These are phyloP conservation scores for Mycogone perniciosa DNA, from an alignment of 2,329 filamentous ascomycete species.

Conservation along the genomic window DNA sequence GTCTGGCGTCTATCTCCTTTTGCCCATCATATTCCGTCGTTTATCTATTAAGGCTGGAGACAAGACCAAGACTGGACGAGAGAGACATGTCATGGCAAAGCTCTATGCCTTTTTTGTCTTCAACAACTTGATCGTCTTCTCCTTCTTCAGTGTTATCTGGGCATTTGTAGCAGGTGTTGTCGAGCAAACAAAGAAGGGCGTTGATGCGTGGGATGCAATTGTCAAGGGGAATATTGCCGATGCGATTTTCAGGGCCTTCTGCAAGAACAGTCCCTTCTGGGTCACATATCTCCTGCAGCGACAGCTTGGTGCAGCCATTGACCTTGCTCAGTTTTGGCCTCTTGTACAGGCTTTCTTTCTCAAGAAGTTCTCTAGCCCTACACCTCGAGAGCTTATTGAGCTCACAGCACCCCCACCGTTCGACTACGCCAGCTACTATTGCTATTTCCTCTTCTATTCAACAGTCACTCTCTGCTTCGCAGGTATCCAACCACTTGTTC, in stretches of 20 bases:
- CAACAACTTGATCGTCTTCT: slow-evolving; percentile 94
- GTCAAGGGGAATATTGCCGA: slow-evolving; percentile 54
- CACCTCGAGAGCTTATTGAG: slow-evolving; percentile 85
- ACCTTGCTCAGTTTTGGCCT: slow-evolving; percentile 82
- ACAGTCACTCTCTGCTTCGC: slow-evolving; percentile 84
- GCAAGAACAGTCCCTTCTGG: slow-evolving; percentile 84
- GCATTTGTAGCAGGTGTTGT: slow-evolving; percentile 63
- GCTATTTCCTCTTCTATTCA: slow-evolving; percentile 92
- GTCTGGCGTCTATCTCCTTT: slow-evolving; percentile 76
- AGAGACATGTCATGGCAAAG: slow-evolving; percentile 84
- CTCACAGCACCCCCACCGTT: slow-evolving; percentile 87
- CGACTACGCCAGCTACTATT: slow-evolving; percentile 95
- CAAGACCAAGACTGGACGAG: slow-evolving; percentile 83
- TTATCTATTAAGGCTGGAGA: slow-evolving; percentile 80
- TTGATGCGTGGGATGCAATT: slow-evolving; percentile 64
- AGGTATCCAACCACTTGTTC: slow-evolving; percentile 76
- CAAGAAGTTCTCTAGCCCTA: slow-evolving; percentile 78
- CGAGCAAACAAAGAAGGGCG: slow-evolving; percentile 46
- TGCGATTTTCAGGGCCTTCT: slow-evolving; percentile 67
- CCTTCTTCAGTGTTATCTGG: slow-evolving; percentile 80
- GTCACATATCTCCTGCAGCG: slow-evolving; percentile 88
- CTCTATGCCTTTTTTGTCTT: slow-evolving; percentile 95
- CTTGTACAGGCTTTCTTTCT: slow-evolving; percentile 79
- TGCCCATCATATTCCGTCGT: slow-evolving; percentile 87
- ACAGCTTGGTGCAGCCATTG: slow-evolving; percentile 87